Percentiles rank a stretch among this genome's conserved stretches.
Conservation (phyloP, 768 basidiomycete species). For the Boletus rufocinnamomeus region DNA sequence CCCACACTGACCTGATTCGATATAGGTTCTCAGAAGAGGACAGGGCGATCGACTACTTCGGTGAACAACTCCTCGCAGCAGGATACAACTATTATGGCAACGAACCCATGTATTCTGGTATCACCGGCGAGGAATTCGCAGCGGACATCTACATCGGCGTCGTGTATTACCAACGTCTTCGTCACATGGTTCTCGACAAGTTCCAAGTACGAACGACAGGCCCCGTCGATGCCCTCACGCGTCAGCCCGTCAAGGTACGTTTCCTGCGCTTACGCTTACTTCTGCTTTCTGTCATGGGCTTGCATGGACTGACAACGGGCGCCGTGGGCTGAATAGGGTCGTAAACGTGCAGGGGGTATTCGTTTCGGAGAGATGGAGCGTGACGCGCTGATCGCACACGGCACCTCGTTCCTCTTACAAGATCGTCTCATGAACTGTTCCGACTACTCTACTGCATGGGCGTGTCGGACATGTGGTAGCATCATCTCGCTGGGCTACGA, state of each 20-base stretch:
- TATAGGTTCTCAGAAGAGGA: conserved; percentile 91
- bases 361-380: conserved; percentile 99
- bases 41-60: conserved; percentile 97
- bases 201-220: conserved; percentile 99
- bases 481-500: conserved; percentile 96
- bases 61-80: conserved; percentile 87
- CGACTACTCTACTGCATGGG: conserved; percentile 99
- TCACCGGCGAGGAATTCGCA: conserved; percentile 97
- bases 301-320: conserved; percentile 8
- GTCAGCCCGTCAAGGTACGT: conserved; percentile 93
- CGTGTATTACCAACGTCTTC: conserved; percentile 97
- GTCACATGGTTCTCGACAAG: conserved; percentile 99
- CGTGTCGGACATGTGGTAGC: conserved; percentile 94
- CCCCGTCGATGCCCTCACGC: conserved; percentile 92
- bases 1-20: conserved; percentile 12
- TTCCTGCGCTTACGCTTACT: background rate
- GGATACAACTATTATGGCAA: conserved; percentile 99
- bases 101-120: conserved; percentile 99
- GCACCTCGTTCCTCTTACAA: conserved; percentile 97
- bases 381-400: conserved; percentile 97
- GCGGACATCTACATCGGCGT: conserved; percentile 99
- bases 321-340: conserved; percentile 59
- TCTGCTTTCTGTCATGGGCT: background rate
- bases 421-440: conserved; percentile 99
- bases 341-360: conserved; percentile 97